phyloP scores from a whole-genome alignment of 352 stramenopile species.

The Globisporangium paddicum region DNA sequence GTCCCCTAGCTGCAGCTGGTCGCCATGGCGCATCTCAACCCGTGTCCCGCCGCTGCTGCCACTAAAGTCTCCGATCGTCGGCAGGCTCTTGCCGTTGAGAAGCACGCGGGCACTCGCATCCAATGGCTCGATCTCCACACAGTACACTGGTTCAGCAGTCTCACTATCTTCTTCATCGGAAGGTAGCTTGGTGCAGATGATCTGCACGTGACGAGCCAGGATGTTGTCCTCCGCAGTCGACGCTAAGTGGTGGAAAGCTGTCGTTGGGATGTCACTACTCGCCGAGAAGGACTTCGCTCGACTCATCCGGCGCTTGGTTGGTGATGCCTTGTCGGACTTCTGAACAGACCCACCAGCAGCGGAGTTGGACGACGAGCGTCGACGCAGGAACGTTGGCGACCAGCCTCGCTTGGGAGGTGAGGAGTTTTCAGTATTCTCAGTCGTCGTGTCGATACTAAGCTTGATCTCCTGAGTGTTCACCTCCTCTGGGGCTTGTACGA shows the following conservation, averaged over 20 bases:
- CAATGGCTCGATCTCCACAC: conserved; percentile 31
- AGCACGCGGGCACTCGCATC: conserved; percentile 27
- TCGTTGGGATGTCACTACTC: not conserved
- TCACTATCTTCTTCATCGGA: not conserved
- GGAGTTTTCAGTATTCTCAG: not conserved
- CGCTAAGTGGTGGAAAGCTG: conserved; percentile 23
- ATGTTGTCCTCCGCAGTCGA: conserved; percentile 17
- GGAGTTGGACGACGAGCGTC: conserved; percentile 22
- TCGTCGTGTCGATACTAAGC: not conserved
- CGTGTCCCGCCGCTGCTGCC: not conserved
- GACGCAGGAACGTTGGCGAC: conserved; percentile 34
- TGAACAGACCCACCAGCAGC: not conserved
- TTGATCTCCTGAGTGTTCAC: conserved; percentile 1
- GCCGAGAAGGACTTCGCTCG: not conserved
- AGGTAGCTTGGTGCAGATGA: conserved; percentile 21
- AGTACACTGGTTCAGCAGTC: not conserved
- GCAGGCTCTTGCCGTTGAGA: conserved; percentile 31
- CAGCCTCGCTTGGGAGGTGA: conserved; percentile 28
- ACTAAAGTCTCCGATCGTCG: conserved; percentile 3
- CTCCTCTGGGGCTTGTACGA: conserved; percentile 13
- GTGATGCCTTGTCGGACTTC: not conserved
- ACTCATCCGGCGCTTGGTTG: not conserved
- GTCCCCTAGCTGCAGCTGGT: conserved; percentile 39
- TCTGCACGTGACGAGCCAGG: conserved; percentile 22
- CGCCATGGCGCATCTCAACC: conserved; percentile 36